phyloP scores from a whole-genome alignment of 768 basidiomycete species.

The Trametes meyenii region DNA sequence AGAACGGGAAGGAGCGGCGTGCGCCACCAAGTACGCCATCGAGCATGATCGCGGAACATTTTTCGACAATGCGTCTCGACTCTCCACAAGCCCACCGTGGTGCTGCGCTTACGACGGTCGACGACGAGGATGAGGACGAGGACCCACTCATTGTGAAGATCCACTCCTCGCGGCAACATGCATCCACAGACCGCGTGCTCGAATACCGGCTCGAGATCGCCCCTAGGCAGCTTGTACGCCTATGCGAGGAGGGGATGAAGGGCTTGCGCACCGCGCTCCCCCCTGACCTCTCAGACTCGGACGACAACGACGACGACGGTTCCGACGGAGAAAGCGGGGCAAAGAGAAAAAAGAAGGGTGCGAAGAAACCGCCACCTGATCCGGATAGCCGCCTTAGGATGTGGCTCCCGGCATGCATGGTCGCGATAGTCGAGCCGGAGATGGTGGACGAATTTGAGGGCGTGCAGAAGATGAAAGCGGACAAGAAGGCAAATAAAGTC shows the following conservation, averaged over 20 bases:
- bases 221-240: constrained; percentile 63
- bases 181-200: constrained; percentile 66
- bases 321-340: constrained; percentile 48
- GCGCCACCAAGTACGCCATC: constrained; percentile 40
- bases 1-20: constrained; percentile 33
- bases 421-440: constrained; percentile 64
- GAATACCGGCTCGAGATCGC: constrained; percentile 84
- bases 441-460: constrained; percentile 66
- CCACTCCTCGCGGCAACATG: constrained; percentile 64
- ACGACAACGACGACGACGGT: constrained; percentile 48
- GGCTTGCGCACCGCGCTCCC: constrained; percentile 51
- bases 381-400: constrained; percentile 62
- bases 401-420: constrained; percentile 86
- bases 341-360: constrained; percentile 34
- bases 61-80: constrained; percentile 49
- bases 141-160: constrained; percentile 61
- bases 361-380: constrained; percentile 47
- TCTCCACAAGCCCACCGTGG: constrained; percentile 18
- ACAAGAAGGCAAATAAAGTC: constrained; percentile 53
- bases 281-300: constrained; percentile 28
- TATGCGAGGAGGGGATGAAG: constrained; percentile 67
- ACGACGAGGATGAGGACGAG: constrained; percentile 35
- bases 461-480: constrained; percentile 47
- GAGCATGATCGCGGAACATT: constrained; percentile 58
- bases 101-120: not conserved